Base-by-base conservation (phyloP, 495 filamentous ascomycete genomes). In the Talaromyces stipitatus region DNA sequence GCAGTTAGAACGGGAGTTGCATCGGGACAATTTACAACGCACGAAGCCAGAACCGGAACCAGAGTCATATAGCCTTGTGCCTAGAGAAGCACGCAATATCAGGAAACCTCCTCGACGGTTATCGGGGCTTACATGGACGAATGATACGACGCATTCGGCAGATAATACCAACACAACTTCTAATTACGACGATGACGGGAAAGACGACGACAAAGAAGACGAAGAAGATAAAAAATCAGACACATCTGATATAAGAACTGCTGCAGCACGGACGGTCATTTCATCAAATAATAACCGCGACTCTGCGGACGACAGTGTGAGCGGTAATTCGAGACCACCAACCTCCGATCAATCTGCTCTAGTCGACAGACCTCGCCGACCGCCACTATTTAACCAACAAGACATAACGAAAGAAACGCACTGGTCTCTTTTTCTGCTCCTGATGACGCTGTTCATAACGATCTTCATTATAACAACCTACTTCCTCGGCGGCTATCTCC, bases 1-100 rank as follows among this genome's bases (percentile, higher is more conserved):
- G 60, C 61, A 59, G 10, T 47, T 78, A n/a, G 75, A 78, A 32
- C 72, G 75, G n/a, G 69, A 73, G 41, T 62, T 76, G 51, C 69
- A 76, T 36, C 66, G 69, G 8, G 73, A 75, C 55, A 58, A 73
- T 27, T 45, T 78, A 8, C 68, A 70, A 60, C 64, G 73, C 26
- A 72, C 71, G 28, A 62, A 67, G 20, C 65, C 69, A 32, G 61
- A 65, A 51, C 60, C 71, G 28, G 62, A 67, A 16, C 64, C 69
- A 32, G 60, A 63, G 50, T 59, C 62, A 41, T 69, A 62, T 50
- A 60, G 54, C 16, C 56, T 61, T 18, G 62, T 61, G 11, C 51
- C 51, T 2, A 46, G 18, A 11, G 69, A 68, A 20, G 72, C 72
- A 1, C 62, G 59, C 30, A 74, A 71, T 27, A 75, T 78, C 26